Evolutionary conservation across 2,329 filamentous ascomycete species (phyloP).

Genomic region (Colletotrichum lindemuthianum): DNA sequence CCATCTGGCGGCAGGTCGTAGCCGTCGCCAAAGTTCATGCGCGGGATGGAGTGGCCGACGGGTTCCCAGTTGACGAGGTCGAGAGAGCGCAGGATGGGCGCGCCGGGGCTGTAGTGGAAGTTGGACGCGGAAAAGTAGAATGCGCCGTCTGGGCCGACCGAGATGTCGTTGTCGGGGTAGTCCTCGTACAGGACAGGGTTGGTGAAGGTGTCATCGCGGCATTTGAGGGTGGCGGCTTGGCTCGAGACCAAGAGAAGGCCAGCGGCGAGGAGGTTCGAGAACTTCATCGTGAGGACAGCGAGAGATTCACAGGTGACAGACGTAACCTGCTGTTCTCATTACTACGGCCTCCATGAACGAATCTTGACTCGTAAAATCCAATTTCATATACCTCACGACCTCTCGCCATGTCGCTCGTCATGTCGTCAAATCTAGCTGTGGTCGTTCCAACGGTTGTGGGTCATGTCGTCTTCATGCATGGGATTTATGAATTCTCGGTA

Average conservation of each 20-base stretch:
- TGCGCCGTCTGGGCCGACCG: constrained; percentile 57
- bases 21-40: constrained; percentile 55
- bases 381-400: neutral
- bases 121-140: constrained; percentile 67
- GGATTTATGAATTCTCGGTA: neutral
- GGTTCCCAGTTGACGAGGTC: constrained; percentile 64
- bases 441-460: neutral
- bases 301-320: too few relatives aligned
- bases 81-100: constrained; percentile 64
- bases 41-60: constrained; percentile 56
- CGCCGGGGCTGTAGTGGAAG: constrained; percentile 66
- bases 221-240: neutral
- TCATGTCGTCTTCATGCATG: constrained; percentile 7
- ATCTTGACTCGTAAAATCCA: neutral
- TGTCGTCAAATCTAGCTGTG: neutral
- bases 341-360: too few relatives aligned
- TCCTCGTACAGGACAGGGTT: constrained; percentile 67
- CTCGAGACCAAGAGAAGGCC: neutral
- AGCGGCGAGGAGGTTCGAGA: neutral
- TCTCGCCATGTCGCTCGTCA: neutral
- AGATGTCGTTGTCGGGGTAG: constrained; percentile 64
- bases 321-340: neutral
- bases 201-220: constrained; percentile 45
- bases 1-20: constrained; percentile 56
- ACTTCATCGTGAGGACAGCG: neutral